phyloP scores from a whole-genome alignment of 2,329 filamentous ascomycete genomes.

The Aspergillus bombycis region DNA sequence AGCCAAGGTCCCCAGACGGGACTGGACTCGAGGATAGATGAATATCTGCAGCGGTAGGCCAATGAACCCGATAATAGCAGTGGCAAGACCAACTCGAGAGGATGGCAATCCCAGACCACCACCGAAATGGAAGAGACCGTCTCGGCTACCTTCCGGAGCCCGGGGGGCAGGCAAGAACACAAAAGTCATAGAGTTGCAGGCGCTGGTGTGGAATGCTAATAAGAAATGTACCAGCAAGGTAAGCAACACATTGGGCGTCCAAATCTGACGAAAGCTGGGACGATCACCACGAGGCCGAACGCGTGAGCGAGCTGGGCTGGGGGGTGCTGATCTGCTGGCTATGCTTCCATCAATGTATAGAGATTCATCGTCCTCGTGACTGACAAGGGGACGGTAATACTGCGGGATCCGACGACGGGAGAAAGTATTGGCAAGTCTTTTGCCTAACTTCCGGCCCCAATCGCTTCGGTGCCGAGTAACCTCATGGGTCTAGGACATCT shows the following conservation, averaged over 20 bases:
- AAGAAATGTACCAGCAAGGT: conserved; percentile 67
- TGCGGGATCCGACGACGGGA: conserved; percentile 26
- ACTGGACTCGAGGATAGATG: conserved; percentile 70
- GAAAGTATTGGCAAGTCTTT: conserved; percentile 33
- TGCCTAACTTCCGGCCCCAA: conserved; percentile 45
- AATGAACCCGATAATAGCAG: conserved; percentile 74
- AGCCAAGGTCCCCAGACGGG: conserved; percentile 67
- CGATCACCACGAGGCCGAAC: conserved; percentile 43
- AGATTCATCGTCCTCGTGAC: conserved; percentile 32
- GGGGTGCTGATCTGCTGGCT: conserved; percentile 27
- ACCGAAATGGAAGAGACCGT: conserved; percentile 60
- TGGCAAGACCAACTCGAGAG: conserved; percentile 72
- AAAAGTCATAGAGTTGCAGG: conserved; percentile 76
- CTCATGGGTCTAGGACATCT: conserved; percentile 37
- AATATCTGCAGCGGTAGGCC: conserved; percentile 75
- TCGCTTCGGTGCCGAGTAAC: conserved; percentile 43
- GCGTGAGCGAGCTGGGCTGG: conserved; percentile 29
- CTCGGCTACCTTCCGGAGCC: conserved; percentile 47
- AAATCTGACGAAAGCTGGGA: conserved; percentile 54
- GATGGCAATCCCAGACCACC: conserved; percentile 77
- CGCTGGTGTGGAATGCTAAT: conserved; percentile 73
- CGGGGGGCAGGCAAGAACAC: conserved; percentile 76
- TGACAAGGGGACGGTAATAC: conserved; percentile 40
- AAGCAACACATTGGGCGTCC: conserved; percentile 58
- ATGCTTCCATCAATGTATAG: conserved; percentile 37